Percentiles rank a stretch among this genome's conserved stretches.
Evolutionary conservation across 2,329 filamentous ascomycete species (phyloP).

Genomic region (Paecilomyces variotii): DNA sequence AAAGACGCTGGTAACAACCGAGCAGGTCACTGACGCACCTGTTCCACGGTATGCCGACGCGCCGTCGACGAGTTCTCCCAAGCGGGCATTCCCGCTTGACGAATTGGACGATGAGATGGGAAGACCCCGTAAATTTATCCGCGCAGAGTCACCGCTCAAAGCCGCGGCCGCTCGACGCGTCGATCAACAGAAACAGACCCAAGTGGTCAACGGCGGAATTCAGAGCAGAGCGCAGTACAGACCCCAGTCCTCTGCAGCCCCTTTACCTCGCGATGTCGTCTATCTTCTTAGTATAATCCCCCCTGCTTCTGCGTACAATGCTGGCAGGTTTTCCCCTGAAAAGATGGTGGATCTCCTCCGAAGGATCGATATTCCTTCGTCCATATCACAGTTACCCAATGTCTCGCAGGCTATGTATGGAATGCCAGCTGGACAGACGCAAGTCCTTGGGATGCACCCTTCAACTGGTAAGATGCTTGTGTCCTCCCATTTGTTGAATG

Average conservation of each 20-base stretch:
- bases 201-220: slow-evolving; percentile 20
- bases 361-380: slow-evolving; percentile 57
- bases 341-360: slow-evolving; percentile 67
- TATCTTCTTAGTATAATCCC: slow-evolving; percentile 66
- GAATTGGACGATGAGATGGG: slow-evolving; percentile 64
- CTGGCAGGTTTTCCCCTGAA: slow-evolving; percentile 60
- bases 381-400: slow-evolving; percentile 29
- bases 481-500: background rate
- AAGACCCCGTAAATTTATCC: slow-evolving; percentile 75
- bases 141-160: slow-evolving; percentile 89
- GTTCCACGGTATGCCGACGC: slow-evolving; percentile 26
- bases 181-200: slow-evolving; percentile 59
- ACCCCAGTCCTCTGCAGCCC: slow-evolving; percentile 50
- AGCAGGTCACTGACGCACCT: slow-evolving; percentile 24
- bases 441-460: slow-evolving; percentile 15
- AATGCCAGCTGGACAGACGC: slow-evolving; percentile 16
- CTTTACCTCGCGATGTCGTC: slow-evolving; percentile 62
- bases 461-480: slow-evolving; percentile 24
- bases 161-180: slow-evolving; percentile 78
- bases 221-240: slow-evolving; percentile 33
- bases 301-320: slow-evolving; percentile 61
- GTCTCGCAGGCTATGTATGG: slow-evolving; percentile 26
- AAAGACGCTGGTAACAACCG: slow-evolving; percentile 37
- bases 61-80: slow-evolving; percentile 36
- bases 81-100: slow-evolving; percentile 55